Conservation (phyloP, 2,329 filamentous ascomycete genomes). For the Elsinoe ampelina region DNA sequence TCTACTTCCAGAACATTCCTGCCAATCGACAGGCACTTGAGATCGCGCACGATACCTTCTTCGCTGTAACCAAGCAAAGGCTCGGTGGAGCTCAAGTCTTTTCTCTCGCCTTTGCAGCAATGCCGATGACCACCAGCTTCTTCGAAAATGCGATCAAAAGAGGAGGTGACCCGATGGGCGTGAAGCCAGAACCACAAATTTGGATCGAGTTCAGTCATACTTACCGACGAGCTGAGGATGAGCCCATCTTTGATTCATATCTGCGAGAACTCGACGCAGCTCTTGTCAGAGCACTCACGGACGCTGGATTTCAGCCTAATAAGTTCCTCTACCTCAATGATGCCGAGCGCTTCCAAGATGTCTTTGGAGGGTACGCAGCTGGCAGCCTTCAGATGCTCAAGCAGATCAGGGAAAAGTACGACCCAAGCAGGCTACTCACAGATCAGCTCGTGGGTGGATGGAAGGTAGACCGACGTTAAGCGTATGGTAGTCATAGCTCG, state of each 20-base stretch:
- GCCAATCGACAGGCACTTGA: not conserved
- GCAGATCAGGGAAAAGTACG: slow-evolving; percentile 34
- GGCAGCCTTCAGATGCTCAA: slow-evolving; percentile 30
- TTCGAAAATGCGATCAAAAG: not conserved
- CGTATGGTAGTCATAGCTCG: not conserved
- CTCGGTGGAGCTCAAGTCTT: not conserved
- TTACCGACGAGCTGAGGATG: slow-evolving; percentile 14
- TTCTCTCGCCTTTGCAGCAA: not conserved
- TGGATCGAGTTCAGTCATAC: slow-evolving; percentile 10
- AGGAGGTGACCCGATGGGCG: slow-evolving; percentile 2
- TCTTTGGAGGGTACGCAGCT: slow-evolving; percentile 32
- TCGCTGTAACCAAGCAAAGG: not conserved
- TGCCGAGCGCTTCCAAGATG: slow-evolving; percentile 32
- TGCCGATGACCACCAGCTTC: not conserved
- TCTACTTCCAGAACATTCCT: slow-evolving; percentile 3
- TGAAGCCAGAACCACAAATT: slow-evolving; percentile 3
- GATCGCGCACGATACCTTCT: slow-evolving; percentile 3
- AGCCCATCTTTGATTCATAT: slow-evolving; percentile 30
- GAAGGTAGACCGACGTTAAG: slow-evolving; percentile 2
- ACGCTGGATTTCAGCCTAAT: slow-evolving; percentile 23
- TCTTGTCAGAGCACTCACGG: slow-evolving; percentile 19
- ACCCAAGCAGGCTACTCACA: slow-evolving; percentile 27
- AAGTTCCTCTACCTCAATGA: slow-evolving; percentile 25
- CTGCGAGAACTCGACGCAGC: slow-evolving; percentile 28
- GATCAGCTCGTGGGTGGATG: slow-evolving; percentile 7